phyloP scores from a whole-genome alignment of 169 alveolate genomes.

The Besnoitia besnoiti region DNA sequence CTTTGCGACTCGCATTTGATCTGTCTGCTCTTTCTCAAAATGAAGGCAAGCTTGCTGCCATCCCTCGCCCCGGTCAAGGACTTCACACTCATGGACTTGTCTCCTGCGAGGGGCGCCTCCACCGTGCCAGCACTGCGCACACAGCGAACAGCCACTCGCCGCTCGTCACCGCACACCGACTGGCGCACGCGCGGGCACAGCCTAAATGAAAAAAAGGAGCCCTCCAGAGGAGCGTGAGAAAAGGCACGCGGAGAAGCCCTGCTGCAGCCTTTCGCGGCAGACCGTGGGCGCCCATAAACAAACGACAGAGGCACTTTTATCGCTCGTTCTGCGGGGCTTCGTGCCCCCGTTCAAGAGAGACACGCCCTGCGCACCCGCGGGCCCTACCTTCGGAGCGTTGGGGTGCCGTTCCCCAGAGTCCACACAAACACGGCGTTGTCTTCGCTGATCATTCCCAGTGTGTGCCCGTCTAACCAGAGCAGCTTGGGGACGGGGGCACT shows the following conservation, averaged over 20 bases:
- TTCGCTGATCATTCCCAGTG: neutral
- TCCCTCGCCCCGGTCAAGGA: neutral
- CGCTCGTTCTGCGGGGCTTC: neutral
- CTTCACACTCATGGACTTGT: neutral
- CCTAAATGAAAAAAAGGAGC: neutral
- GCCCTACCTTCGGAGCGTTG: slow-evolving; percentile 1
- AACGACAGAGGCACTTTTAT: neutral
- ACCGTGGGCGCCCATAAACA: no score
- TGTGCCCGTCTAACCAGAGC: neutral
- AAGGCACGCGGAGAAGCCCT: no score
- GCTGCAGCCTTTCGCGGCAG: no score
- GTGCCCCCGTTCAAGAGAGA: neutral
- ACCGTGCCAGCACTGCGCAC: neutral
- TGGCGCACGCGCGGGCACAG: no score
- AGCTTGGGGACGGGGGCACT: neutral
- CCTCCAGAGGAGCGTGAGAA: no score
- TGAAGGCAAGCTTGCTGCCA: slow-evolving; percentile 7
- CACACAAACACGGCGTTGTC: neutral
- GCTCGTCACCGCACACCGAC: no score
- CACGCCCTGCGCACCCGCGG: neutral
- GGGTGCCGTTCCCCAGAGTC: neutral
- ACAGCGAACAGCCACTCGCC: no score
- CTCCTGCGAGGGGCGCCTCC: neutral
- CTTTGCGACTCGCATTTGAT: neutral
- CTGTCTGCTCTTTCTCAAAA: neutral